Conservation (phyloP, 2,329 filamentous ascomycete species). For the Paecilomyces fulvus region DNA sequence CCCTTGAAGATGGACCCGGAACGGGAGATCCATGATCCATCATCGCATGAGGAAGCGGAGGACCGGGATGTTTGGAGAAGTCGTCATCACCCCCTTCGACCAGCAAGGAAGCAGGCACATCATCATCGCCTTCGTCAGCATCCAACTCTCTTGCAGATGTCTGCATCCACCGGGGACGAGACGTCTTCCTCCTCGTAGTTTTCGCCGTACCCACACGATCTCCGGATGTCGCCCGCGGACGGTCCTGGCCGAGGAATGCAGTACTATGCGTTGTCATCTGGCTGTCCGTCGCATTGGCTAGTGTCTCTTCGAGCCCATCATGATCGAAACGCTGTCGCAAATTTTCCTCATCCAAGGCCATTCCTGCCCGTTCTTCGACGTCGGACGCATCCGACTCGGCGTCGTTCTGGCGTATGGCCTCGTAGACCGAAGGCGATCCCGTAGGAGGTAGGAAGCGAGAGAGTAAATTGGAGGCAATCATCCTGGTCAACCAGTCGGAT, state of each 20-base stretch:
- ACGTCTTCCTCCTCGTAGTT: conserved; percentile 17
- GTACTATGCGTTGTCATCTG: conserved; percentile 39
- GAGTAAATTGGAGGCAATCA: conserved; percentile 36
- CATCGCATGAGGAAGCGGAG: conserved; percentile 22
- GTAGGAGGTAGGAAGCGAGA: conserved; percentile 41
- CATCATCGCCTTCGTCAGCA: conserved; percentile 50
- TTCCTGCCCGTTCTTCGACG: conserved; percentile 37
- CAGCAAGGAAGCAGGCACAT: conserved; percentile 56
- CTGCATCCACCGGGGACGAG: conserved; percentile 25
- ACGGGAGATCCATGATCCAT: conserved; percentile 14
- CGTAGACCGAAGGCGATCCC: conserved; percentile 41
- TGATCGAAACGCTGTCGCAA: conserved; percentile 45
- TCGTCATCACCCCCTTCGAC: conserved; percentile 44
- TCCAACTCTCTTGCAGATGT: conserved; percentile 24
- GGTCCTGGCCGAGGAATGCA: conserved; percentile 26
- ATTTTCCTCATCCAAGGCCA: conserved; percentile 44
- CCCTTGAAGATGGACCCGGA: conserved; percentile 35
- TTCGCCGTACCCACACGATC: conserved; percentile 9
- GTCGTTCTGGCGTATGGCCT: conserved; percentile 39
- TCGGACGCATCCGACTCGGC: conserved; percentile 38
- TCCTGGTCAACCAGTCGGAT: conserved; percentile 12
- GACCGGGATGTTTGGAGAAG: conserved; percentile 30
- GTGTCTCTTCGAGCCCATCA: conserved; percentile 48
- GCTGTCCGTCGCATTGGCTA: conserved; percentile 44
- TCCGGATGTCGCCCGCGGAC: conserved; percentile 13